phyloP scores from a whole-genome alignment of 2,329 filamentous ascomycete genomes.

The Verticillium isaacii region DNA sequence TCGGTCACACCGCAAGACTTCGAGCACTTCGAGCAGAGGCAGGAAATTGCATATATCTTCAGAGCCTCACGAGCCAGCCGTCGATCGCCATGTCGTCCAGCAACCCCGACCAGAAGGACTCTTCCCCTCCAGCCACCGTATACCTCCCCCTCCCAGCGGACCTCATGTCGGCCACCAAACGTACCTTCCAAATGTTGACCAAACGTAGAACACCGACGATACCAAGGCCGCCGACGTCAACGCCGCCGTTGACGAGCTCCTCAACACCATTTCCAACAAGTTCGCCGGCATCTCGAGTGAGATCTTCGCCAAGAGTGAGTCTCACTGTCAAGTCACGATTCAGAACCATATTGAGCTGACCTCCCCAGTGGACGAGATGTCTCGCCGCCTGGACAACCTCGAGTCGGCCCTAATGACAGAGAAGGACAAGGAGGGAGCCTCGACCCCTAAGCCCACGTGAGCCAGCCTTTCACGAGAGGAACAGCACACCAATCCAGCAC shows the following conservation, averaged over 20 bases:
- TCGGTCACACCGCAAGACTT: too few relatives aligned
- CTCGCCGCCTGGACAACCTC: constrained; percentile 74
- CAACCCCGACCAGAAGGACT: constrained; percentile 21
- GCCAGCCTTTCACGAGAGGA: background rate
- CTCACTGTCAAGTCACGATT: background rate
- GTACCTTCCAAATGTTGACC: background rate
- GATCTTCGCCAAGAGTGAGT: constrained; percentile 81
- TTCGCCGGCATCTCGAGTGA: constrained; percentile 82
- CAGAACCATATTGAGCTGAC: background rate
- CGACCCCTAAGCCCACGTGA: background rate
- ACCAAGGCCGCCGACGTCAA: constrained; percentile 57
- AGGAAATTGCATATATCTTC: too few relatives aligned
- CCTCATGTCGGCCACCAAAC: too few relatives aligned
- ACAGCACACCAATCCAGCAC: too few relatives aligned
- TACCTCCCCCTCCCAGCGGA: background rate
- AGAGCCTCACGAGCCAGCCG: background rate
- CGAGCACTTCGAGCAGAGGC: too few relatives aligned
- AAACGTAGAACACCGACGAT: constrained; percentile 34
- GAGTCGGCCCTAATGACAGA: constrained; percentile 65
- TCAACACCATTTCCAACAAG: constrained; percentile 80
- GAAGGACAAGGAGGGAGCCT: constrained; percentile 34
- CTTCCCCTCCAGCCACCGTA: background rate
- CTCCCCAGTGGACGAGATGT: constrained; percentile 88
- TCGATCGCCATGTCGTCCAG: constrained; percentile 30
- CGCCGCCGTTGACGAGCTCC: constrained; percentile 77